These are phyloP conservation scores for Phaeosphaeriaceae sp. DNA, from an alignment of 2,329 filamentous ascomycete genomes.

Conservation along the genomic window DNA sequence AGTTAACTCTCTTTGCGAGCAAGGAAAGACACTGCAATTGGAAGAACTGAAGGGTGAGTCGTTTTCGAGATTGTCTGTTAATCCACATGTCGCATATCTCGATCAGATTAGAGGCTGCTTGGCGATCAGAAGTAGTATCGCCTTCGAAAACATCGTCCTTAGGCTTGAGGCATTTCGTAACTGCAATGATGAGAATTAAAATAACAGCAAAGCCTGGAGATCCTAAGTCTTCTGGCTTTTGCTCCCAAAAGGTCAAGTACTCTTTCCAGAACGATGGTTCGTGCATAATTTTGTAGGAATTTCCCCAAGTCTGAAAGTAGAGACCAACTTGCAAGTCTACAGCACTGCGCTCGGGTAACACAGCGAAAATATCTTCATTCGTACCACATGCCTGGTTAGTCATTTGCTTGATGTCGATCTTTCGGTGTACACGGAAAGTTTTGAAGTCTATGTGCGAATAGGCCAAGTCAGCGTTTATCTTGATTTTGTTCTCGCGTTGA, in stretches of 20 bases:
- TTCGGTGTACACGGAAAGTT: conserved; percentile 36
- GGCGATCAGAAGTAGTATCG: conserved; percentile 52
- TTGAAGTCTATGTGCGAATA: conserved; percentile 34
- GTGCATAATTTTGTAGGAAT: conserved; percentile 60
- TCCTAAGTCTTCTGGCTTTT: conserved; percentile 26
- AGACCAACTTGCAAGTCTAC: conserved; percentile 52
- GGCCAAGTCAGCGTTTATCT: neutral
- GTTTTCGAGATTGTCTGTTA: conserved; percentile 57
- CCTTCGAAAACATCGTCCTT: conserved; percentile 48
- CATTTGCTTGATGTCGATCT: conserved; percentile 32
- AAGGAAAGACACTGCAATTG: conserved; percentile 60
- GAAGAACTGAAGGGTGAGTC: conserved; percentile 57
- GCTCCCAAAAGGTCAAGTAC: conserved; percentile 57
- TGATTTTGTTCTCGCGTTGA: too few relatives aligned
- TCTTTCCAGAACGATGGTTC: conserved; percentile 59
- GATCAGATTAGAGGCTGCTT: conserved; percentile 48
- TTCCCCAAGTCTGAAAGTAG: conserved; percentile 61
- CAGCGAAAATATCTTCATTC: conserved; percentile 43
- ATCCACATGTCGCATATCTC: conserved; percentile 53
- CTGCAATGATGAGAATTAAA: conserved; percentile 49
- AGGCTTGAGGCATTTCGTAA: conserved; percentile 44
- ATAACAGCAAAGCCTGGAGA: conserved; percentile 47
- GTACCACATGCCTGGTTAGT: conserved; percentile 17
- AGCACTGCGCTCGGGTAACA: conserved; percentile 45
- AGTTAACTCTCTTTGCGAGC: conserved; percentile 58